These are phyloP conservation scores for Crotalaria pallida DNA, from an alignment of 306 rosid genomes.

Conservation along the genomic window DNA sequence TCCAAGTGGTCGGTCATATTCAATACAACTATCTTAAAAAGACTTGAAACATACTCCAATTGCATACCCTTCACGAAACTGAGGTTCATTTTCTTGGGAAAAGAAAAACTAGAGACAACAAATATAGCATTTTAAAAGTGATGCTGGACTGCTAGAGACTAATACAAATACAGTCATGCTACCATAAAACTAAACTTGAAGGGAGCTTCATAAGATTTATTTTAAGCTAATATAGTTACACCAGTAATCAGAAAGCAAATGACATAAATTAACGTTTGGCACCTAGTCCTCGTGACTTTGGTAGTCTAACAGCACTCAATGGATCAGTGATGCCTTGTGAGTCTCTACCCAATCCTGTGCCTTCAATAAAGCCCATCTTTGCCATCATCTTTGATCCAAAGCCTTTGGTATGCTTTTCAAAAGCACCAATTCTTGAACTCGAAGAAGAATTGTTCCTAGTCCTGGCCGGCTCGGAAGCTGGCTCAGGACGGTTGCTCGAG, in stretches of 20 bases:
- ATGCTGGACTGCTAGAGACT: not conserved
- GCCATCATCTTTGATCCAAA: conserved; percentile 96
- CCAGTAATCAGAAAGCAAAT: not conserved
- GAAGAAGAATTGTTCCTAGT: conserved; percentile 25
- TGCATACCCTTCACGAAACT: not conserved
- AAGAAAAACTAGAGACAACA: not conserved
- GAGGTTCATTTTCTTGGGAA: not conserved
- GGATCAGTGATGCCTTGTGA: conserved; percentile 85
- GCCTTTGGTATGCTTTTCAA: conserved; percentile 85
- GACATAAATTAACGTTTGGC: conserved; percentile 39
- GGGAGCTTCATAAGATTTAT: not conserved
- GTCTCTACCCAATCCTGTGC: conserved; percentile 67
- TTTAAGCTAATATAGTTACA: not conserved
- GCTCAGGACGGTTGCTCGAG: conserved; percentile 29
- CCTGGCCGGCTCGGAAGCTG: conserved; percentile 19
- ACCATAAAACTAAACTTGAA: not conserved
- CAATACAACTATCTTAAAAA: too few relatives aligned
- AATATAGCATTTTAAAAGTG: not conserved
- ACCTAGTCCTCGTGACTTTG: conserved; percentile 79
- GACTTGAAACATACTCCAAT: too few relatives aligned
- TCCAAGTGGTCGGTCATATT: too few relatives aligned
- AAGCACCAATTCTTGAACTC: conserved; percentile 43
- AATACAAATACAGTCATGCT: conserved; percentile 10
- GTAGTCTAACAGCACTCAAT: conserved; percentile 56
- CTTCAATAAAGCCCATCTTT: conserved; percentile 92